Percentiles rank a stretch among this genome's conserved stretches.
These are phyloP conservation scores for Penicillium egyptiacum DNA, from an alignment of 495 filamentous ascomycete genomes.

Conservation along the genomic window DNA sequence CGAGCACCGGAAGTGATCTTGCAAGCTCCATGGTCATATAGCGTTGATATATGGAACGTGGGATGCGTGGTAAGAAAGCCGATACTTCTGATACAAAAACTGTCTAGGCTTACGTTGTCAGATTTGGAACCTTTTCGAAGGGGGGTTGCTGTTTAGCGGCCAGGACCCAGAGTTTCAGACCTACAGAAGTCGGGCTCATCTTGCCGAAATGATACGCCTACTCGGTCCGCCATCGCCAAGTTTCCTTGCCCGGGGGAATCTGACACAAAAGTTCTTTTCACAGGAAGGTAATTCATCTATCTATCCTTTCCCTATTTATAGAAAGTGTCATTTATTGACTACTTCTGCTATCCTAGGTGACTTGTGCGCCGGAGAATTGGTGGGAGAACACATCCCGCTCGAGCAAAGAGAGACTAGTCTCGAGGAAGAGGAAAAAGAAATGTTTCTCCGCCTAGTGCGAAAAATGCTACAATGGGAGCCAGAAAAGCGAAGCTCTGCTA, in stretches of 20 bases:
- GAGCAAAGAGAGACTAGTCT: conserved; percentile 26
- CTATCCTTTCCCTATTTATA: background rate
- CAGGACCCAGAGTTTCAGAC: conserved; percentile 23
- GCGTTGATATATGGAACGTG: conserved; percentile 46
- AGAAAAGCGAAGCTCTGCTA: conserved; percentile 16
- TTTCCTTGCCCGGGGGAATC: conserved; percentile 30
- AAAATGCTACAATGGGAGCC: conserved; percentile 24
- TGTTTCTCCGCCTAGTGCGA: conserved; percentile 13
- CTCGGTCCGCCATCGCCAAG: conserved; percentile 42
- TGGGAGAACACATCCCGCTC: conserved; percentile 25
- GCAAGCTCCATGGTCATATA: conserved; percentile 32
- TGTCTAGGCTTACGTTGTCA: no score
- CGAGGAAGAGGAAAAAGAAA: conserved; percentile 12
- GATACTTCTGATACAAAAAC: no score
- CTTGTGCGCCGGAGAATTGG: conserved; percentile 15
- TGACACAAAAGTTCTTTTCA: conserved; percentile 21
- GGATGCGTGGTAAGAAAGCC: conserved; percentile 43
- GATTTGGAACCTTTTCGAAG: conserved; percentile 37
- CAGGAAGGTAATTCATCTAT: conserved; percentile 19
- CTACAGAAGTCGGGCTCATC: conserved; percentile 43
- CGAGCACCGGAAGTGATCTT: conserved; percentile 46
- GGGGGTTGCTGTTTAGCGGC: conserved; percentile 29
- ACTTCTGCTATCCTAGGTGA: conserved; percentile 20
- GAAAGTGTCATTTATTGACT: conserved; percentile 1
- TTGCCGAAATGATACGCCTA: conserved; percentile 42